Base-by-base conservation (phyloP, 192 early-diverging fungal genomes). In the Hyaloraphidium curvatum region DNA sequence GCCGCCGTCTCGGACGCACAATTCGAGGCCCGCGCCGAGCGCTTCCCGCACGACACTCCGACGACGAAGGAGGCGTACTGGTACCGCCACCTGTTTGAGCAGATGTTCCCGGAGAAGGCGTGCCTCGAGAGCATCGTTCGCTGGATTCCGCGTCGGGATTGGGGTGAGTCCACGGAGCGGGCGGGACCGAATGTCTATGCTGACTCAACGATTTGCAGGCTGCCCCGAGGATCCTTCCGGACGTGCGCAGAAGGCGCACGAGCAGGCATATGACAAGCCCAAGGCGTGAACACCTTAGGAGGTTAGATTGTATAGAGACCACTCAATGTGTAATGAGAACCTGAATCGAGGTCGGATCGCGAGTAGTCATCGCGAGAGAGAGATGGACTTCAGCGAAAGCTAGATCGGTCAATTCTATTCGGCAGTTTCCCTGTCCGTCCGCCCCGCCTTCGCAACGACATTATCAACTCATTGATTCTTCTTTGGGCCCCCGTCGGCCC, bases 171-270 rank as follows among this genome's bases (percentile, higher is more conserved):
- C 1, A 11, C 11, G 4, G 35, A 11, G 1, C 11, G 16, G 25
- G 2, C 30, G 3, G 25, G 14, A 3, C n/a, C 28, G 14, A 11
- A 29, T 1, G 11, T 17, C 54, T 19, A 27, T 52, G 60, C 23
- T 23, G 3, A n/a, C 31, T 22, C 31, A 2, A 21, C 29, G 16
- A 51, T 30, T 51, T 52, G 14, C 41, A 69, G 70, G 94, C 40
- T 97, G 94, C 71, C 74, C 86, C 62, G 85, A 89, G 58, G 94
- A 97, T 66, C 94, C 94, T 31, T 89, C 86, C 40, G 94, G 94
- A 60, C 83, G 94, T 66, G 94, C 94, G 3, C 94, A 97, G 70
- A 85, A 81, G 66, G 82, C 76, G 28, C 94, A 97, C 60, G 73
- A 74, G 19, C 58, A 73, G 51, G 79, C 86, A 3, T 89, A 87